phyloP scores from a whole-genome alignment of 1,284 basidiomycete species.

The Cutaneotrichosporon arboriforme region DNA sequence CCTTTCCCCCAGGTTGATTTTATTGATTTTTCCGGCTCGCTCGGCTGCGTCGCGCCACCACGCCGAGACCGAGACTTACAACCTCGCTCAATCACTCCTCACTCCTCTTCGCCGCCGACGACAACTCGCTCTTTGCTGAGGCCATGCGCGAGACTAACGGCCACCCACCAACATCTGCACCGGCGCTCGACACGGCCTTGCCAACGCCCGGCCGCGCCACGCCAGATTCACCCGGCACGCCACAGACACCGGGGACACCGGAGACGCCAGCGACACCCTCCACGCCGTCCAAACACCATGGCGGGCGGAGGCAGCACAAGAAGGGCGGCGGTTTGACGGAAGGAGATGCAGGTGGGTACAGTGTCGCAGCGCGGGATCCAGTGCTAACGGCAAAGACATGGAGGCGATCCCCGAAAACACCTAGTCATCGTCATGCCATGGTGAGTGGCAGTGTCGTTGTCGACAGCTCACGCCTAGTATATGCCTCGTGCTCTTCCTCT shows the following conservation, averaged over 20 bases:
- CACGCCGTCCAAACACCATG: not conserved
- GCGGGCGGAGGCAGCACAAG: not conserved
- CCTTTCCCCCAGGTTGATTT: no score
- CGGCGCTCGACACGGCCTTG: not conserved
- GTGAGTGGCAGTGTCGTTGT: not conserved
- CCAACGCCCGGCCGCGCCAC: slow-evolving; percentile 8
- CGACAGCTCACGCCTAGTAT: slow-evolving; percentile 22
- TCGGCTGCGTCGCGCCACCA: no score
- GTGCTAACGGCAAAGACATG: slow-evolving; percentile 26
- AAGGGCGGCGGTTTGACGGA: slow-evolving; percentile 15
- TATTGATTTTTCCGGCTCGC: no score
- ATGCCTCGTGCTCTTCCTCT: slow-evolving; percentile 38
- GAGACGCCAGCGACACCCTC: not conserved
- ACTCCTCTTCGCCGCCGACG: not conserved
- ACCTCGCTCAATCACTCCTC: no score
- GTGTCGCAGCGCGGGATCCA: not conserved
- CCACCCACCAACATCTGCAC: not conserved
- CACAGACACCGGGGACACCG: not conserved
- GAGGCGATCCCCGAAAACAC: slow-evolving; percentile 29
- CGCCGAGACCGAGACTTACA: no score
- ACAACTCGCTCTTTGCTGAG: no score
- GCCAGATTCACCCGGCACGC: slow-evolving; percentile 5
- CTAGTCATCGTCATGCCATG: slow-evolving; percentile 30
- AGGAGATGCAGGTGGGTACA: slow-evolving; percentile 16
- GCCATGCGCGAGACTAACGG: not conserved